Percentiles rank a stretch among this genome's conserved stretches.
Conservation (phyloP, 2,329 filamentous ascomycete genomes). For the Fusarium praegraminearum region DNA sequence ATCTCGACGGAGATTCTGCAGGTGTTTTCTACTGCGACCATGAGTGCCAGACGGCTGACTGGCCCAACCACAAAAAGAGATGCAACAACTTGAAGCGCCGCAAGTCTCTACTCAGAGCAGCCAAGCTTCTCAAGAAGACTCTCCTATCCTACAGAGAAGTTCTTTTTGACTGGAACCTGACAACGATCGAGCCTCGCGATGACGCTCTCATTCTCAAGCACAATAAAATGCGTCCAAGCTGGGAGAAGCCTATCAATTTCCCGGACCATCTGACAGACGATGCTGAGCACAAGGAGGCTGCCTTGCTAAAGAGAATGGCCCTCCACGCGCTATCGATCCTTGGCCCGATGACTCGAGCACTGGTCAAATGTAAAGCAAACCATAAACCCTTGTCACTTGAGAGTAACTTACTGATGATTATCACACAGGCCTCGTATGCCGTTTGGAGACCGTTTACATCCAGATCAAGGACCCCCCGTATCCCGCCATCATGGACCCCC, state of each 20-base stretch:
- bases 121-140: constrained; percentile 16
- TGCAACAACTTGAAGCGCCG: constrained; percentile 18
- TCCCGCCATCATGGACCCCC: constrained; percentile 15
- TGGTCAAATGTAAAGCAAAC: constrained; percentile 5
- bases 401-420: not conserved
- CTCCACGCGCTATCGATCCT: constrained; percentile 4
- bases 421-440: constrained; percentile 2
- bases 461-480: constrained; percentile 9
- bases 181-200: constrained; percentile 1
- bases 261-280: constrained; percentile 13
- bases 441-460: constrained; percentile 1
- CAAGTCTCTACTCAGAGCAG: constrained; percentile 17
- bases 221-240: not conserved
- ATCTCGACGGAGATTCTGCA: constrained; percentile 22
- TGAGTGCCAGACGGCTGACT: constrained; percentile 23
- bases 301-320: not conserved
- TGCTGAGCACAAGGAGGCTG: constrained; percentile 21
- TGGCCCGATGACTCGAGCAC: constrained; percentile 17
- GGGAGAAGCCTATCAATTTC: constrained; percentile 2
- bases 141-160: constrained; percentile 24
- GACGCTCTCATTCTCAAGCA: constrained; percentile 16
- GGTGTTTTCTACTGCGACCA: constrained; percentile 20
- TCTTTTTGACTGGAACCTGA: constrained; percentile 11
- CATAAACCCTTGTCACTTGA: no score
- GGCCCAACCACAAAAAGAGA: constrained; percentile 12